Percentiles rank a stretch among this genome's conserved stretches.
These are phyloP conservation scores for Porphyrellus sp. DNA, from an alignment of 1,284 basidiomycete species.

Conservation along the genomic window DNA sequence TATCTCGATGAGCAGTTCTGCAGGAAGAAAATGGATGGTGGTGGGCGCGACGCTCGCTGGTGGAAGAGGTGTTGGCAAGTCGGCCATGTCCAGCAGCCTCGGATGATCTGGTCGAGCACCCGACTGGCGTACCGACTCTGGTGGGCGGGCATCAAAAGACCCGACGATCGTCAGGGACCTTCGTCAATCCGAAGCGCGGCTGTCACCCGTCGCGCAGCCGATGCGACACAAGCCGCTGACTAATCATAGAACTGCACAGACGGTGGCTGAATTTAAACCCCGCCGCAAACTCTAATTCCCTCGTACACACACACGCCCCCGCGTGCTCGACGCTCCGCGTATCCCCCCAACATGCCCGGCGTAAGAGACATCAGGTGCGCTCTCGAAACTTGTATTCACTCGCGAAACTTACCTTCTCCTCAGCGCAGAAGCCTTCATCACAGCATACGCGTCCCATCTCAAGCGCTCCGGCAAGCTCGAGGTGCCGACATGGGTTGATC, in stretches of 20 bases:
- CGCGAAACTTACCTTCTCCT: background rate
- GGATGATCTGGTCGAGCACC: too few species aligned
- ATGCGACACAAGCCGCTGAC: constrained; percentile 27
- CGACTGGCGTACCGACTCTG: too few species aligned
- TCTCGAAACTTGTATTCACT: background rate
- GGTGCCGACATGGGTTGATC: constrained; percentile 98
- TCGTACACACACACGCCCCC: constrained; percentile 34
- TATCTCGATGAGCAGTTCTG: constrained; percentile 62
- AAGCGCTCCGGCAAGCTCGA: constrained; percentile 98
- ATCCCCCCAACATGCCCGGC: constrained; percentile 75
- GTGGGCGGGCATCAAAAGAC: too few species aligned
- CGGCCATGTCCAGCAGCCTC: too few species aligned
- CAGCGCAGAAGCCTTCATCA: constrained; percentile 88
- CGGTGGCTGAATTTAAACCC: constrained; percentile 38
- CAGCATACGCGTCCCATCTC: constrained; percentile 89
- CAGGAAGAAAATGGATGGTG: constrained; percentile 41
- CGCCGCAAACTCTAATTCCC: constrained; percentile 38
- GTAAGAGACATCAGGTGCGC: constrained; percentile 87
- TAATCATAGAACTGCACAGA: constrained; percentile 46
- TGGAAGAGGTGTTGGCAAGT: too few species aligned
- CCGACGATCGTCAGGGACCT: too few species aligned
- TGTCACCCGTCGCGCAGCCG: too few species aligned
- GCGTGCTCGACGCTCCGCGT: constrained; percentile 41
- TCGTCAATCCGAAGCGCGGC: too few species aligned
- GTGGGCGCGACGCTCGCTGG: constrained; percentile 25